A percentile compares a stretch with the other conserved stretches of the same genome.
These are phyloP conservation scores for Colletotrichum limetticola DNA, from an alignment of 2,329 filamentous ascomycete species.

Conservation along the genomic window DNA sequence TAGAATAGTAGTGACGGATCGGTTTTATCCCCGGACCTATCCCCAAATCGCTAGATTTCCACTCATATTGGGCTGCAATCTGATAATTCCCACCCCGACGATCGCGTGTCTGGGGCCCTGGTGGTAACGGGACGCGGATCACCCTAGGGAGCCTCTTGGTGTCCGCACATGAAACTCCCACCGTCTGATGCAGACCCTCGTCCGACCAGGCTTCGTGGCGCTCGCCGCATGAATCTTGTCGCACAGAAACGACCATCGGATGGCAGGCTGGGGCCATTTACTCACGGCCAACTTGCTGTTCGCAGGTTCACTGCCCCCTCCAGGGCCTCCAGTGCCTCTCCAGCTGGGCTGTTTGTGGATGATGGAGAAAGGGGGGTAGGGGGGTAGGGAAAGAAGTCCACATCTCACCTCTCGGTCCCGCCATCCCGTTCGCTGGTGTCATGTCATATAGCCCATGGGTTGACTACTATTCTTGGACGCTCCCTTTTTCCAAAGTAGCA, in stretches of 20 bases:
- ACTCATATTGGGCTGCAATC: background rate
- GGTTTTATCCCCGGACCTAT: background rate
- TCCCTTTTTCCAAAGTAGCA: background rate
- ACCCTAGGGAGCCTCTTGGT: background rate
- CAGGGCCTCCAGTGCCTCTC: background rate
- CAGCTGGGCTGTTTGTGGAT: background rate
- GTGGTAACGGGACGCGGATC: background rate
- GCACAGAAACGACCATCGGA: constrained; percentile 31
- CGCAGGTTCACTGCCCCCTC: background rate
- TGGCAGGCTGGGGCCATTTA: constrained; percentile 3
- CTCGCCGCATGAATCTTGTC: constrained; percentile 30
- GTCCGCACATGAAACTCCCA: constrained; percentile 29
- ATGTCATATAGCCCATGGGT: background rate
- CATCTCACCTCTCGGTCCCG: background rate
- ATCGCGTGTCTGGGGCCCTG: background rate
- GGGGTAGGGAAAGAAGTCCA: background rate
- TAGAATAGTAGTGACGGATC: too few species aligned
- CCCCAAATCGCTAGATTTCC: constrained; percentile 12
- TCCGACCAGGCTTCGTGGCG: constrained; percentile 25
- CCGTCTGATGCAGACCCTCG: constrained; percentile 33
- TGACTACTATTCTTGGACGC: constrained; percentile 26
- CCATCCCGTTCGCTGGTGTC: background rate
- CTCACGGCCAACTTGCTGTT: constrained; percentile 3
- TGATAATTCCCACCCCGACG: background rate
- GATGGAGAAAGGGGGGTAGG: too few species aligned